Base-by-base conservation (phyloP, 164 flowering plant genomes). In the Tetracentron sinense region DNA sequence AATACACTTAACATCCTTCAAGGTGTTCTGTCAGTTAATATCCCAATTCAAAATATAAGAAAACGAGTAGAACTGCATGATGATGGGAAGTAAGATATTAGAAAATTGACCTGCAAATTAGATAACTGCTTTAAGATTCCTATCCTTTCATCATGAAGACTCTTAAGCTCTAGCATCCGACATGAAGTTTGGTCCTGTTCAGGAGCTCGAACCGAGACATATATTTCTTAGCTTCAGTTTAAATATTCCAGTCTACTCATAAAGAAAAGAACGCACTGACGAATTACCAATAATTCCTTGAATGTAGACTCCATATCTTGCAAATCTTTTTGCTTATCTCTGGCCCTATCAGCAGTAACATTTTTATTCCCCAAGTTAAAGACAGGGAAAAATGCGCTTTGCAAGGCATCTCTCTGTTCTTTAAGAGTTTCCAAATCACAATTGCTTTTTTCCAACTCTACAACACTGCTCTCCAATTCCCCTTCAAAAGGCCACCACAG, bases 261-360 rank as follows among this genome's bases (percentile, higher is more conserved):
- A 65, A 42, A 51, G 46, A 44, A 31, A 50, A 10, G n/a, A 63
- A 69, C 38, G 33, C 33, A 64, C 14, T 57, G 55, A 28, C 19
- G 33, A 54, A 60, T 74, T 82, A 89, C 99, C 90, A 66, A 44
- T 38, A 85, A 74, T 67, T 85, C 93, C 78, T 82, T 86, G 38
- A 89, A 78, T 51, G 75, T 35, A 42, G 83, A 75, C 72, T 89
- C 97, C 90, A 89, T 77, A 38, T 84, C 96, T 59, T 82, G 89
- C 74, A 86, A 50, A 69, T 89, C 87, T 60, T 81, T 86, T 55
- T 83, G 84, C 65, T 79, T 91, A 67, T 91, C 92, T 64, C 74
- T 82, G 46, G 69, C 61, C 74, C 72, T 86, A 50, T 89, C 96
- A 61, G 72, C 76, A 67, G 77, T 60, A 54, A 59, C 71, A 61